These are phyloP conservation scores for Pseudogymnoascus sp. DNA, from an alignment of 2,329 filamentous ascomycete species.

Conservation along the genomic window DNA sequence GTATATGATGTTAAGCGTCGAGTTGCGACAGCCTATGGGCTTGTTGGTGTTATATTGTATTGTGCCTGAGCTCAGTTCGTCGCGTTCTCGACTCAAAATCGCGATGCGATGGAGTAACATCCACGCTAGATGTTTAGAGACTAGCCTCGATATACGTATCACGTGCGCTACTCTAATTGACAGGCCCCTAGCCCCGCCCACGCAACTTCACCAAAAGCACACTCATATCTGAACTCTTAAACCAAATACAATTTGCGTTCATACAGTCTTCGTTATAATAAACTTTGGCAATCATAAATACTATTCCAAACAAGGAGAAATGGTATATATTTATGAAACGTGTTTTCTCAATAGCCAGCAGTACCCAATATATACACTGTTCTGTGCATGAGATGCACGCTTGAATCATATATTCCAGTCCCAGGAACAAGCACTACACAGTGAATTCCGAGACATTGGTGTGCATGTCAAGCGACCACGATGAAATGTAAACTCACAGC, in stretches of 20 bases:
- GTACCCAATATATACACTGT: not conserved
- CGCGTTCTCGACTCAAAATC: constrained; percentile 9
- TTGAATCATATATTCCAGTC: not conserved
- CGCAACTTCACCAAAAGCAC: not conserved
- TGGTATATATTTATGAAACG: not conserved
- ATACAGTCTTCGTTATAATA: not conserved
- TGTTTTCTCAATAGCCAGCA: too few relatives aligned
- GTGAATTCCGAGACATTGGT: not conserved
- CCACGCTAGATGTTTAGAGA: not conserved
- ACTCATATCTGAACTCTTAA: not conserved
- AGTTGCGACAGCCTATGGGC: not conserved
- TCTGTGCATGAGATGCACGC: not conserved
- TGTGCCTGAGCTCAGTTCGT: constrained; percentile 2
- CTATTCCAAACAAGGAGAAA: not conserved
- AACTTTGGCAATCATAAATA: not conserved
- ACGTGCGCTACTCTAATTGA: not conserved
- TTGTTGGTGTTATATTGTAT: not conserved
- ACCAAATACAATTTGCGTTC: not conserved
- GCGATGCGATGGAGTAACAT: constrained; percentile 5
- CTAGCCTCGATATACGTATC: not conserved
- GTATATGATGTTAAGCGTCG: constrained; percentile 2
- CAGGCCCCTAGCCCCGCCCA: not conserved
- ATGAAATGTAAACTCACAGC: not conserved
- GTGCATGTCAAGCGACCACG: not conserved
- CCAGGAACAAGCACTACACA: not conserved